Base-by-base conservation (phyloP, 768 basidiomycete genomes). In the Russula olivacea region DNA sequence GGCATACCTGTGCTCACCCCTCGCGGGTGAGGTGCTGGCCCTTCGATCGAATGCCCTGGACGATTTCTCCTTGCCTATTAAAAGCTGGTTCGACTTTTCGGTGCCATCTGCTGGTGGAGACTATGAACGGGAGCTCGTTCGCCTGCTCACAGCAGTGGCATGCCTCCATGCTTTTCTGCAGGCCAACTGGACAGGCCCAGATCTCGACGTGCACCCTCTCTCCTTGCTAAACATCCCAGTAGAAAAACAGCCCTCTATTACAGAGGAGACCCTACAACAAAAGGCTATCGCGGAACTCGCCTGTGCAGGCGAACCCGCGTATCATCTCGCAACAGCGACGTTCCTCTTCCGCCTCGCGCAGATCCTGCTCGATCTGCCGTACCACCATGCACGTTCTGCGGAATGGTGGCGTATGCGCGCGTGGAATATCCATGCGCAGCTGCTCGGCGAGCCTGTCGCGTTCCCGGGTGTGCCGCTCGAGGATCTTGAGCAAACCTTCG, bases 151-250 rank as follows among this genome's bases (percentile, higher is more conserved):
- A 11, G 92, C 84, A 0, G 79, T 96, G 11, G 86, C 93, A 7
- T 88, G 87, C 65, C 78, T 98, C 25, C 93, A 97, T 66, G 84
- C 91, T 0, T 99, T 95, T 76, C 79, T 94, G 5, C 97, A 99
- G 72, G 80, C 79, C 32, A 99, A 99, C 74, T 99, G 94, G 93
- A 98, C 95, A 0, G 97, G 97, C 6, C 97, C 97, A 2, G 81
- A 89, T 69, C 80, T 97, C 48, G 76, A 84, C 63, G 72, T 94
- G 65, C 73, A 74, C 65, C 71, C 80, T 50, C 68, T 75, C 67
- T 77, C 76, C 40, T 56, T 79, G 52, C 70, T 80, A 68, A 50
- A 73, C 28, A 67, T 78, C 53, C 69, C 76, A 45, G 67, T 68
- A 32, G 66, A 72, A 36, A 51, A 69, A 47, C 25, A 14, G 4